Conservation (phyloP, 2,329 filamentous ascomycete species). For the Scorias spongiosa region DNA sequence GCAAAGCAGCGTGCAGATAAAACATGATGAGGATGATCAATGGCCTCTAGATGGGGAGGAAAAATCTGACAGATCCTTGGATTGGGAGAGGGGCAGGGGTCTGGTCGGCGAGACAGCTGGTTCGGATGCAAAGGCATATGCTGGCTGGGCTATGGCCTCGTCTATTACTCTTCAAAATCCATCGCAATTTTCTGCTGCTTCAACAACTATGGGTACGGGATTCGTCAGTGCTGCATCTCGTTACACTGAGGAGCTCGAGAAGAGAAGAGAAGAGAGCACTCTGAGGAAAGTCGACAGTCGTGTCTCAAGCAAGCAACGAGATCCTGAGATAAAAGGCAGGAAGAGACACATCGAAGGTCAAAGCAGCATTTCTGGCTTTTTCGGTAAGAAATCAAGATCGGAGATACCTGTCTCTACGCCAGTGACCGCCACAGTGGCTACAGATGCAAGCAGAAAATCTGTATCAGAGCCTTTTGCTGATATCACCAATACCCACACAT, state of each 20-base stretch:
- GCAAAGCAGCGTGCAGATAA: slow-evolving; percentile 31
- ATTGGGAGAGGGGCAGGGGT: slow-evolving; percentile 21
- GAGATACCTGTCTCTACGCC: neutral
- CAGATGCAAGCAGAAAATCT: neutral
- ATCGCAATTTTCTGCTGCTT: slow-evolving; percentile 15
- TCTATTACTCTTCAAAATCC: slow-evolving; percentile 13
- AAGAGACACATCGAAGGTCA: slow-evolving; percentile 31
- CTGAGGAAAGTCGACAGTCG: slow-evolving; percentile 14
- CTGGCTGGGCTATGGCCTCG: slow-evolving; percentile 6
- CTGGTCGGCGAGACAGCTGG: neutral
- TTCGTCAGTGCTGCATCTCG: slow-evolving; percentile 24
- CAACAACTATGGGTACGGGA: slow-evolving; percentile 14
- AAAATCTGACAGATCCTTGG: slow-evolving; percentile 16
- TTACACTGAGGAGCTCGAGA: slow-evolving; percentile 25
- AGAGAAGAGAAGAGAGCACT: slow-evolving; percentile 16
- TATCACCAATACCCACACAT: no score
- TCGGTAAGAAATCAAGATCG: slow-evolving; percentile 18
- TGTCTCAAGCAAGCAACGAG: slow-evolving; percentile 8
- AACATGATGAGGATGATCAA: slow-evolving; percentile 48
- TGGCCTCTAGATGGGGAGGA: slow-evolving; percentile 51
- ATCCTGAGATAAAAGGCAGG: slow-evolving; percentile 14
- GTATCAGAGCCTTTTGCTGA: neutral
- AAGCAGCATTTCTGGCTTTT: slow-evolving; percentile 39
- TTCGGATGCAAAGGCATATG: neutral
- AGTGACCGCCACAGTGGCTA: neutral